These are phyloP conservation scores for Malus hybrid DNA, from an alignment of 331 rosid genomes.

Conservation along the genomic window DNA sequence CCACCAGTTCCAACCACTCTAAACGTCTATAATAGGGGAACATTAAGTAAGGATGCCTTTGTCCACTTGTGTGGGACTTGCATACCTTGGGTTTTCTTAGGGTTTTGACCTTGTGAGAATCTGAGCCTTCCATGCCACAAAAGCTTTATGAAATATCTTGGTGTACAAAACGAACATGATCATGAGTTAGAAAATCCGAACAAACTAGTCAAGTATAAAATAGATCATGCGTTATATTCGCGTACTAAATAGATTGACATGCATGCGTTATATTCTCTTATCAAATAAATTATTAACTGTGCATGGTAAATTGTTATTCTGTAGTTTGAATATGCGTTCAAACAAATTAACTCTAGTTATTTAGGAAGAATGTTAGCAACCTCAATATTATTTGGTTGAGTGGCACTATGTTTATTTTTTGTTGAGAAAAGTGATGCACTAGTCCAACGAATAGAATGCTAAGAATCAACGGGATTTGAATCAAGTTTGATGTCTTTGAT, in stretches of 20 bases:
- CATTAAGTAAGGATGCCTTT: neutral
- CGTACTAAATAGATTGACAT: too few relatives aligned
- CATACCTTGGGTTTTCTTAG: neutral
- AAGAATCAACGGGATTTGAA: neutral
- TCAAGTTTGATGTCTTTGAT: neutral
- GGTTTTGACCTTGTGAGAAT: neutral
- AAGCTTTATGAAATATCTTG: neutral
- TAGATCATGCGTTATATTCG: neutral
- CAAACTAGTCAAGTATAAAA: neutral
- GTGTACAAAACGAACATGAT: neutral
- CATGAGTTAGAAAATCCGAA: neutral
- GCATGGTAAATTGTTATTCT: too few relatives aligned
- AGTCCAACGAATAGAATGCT: neutral
- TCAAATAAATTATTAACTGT: too few relatives aligned
- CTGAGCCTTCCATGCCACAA: neutral
- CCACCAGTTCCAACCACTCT: constrained; percentile 39
- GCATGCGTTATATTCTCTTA: too few relatives aligned
- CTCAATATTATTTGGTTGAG: neutral
- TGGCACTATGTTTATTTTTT: neutral
- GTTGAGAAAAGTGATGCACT: neutral
- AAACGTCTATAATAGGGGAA: constrained; percentile 5
- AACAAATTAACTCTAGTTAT: neutral
- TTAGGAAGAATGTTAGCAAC: neutral
- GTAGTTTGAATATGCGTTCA: too few relatives aligned
- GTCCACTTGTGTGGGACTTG: neutral